A percentile compares a stretch with the other conserved stretches of the same genome.
Conservation (phyloP, 2,329 filamentous ascomycete genomes). For the Cladorrhinum sp. region DNA sequence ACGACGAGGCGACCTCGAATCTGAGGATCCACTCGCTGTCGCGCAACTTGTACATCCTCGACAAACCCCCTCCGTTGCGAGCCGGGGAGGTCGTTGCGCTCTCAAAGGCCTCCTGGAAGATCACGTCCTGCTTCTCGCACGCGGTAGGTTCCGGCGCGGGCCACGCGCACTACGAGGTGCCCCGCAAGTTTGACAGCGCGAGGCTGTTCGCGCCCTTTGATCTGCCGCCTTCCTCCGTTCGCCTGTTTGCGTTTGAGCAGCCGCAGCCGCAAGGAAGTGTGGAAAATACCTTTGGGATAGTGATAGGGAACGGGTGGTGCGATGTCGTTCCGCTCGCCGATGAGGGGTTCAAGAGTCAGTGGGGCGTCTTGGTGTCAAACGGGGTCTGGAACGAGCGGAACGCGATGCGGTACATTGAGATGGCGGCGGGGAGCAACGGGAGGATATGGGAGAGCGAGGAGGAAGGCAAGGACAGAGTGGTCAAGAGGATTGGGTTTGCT, state of each 20-base stretch:
- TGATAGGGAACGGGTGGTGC: slow-evolving; percentile 21
- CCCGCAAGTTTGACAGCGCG: slow-evolving; percentile 13
- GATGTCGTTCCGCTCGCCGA: slow-evolving; percentile 14
- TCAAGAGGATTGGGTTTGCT: slow-evolving; percentile 9
- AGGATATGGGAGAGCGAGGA: neutral
- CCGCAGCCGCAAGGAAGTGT: neutral
- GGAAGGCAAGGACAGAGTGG: slow-evolving; percentile 12
- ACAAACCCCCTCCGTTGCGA: slow-evolving; percentile 8
- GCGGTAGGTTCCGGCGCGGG: slow-evolving; percentile 17
- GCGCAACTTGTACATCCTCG: slow-evolving; percentile 21
- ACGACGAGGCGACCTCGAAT: slow-evolving; percentile 8
- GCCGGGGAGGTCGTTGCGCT: neutral
- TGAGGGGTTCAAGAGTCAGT: slow-evolving; percentile 8
- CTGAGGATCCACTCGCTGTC: slow-evolving; percentile 17
- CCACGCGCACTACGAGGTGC: slow-evolving; percentile 19
- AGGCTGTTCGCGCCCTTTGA: slow-evolving; percentile 20
- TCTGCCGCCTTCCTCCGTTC: slow-evolving; percentile 11
- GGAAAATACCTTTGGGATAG: slow-evolving; percentile 17
- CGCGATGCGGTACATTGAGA: slow-evolving; percentile 14
- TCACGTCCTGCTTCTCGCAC: slow-evolving; percentile 21
- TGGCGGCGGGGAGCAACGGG: neutral
- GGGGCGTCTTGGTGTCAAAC: slow-evolving; percentile 16
- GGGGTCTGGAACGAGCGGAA: slow-evolving; percentile 18
- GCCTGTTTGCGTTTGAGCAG: slow-evolving; percentile 20
- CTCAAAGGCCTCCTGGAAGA: slow-evolving; percentile 14